Base-by-base conservation (phyloP, 345 rosid species). In the Eucalyptus pumila region DNA sequence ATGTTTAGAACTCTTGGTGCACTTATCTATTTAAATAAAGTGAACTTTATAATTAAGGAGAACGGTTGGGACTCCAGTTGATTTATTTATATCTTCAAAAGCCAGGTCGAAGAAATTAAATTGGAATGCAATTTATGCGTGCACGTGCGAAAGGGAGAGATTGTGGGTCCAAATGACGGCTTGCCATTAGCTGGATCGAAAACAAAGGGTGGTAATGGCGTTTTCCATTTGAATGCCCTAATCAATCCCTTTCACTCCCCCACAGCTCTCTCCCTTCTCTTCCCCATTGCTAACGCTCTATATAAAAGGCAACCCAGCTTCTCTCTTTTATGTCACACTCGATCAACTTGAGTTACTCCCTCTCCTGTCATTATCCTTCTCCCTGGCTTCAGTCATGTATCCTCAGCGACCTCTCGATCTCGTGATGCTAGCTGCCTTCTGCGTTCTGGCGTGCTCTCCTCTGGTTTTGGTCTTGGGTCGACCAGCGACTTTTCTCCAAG, bases 101-200 rank as follows among this genome's bases (percentile, higher is more conserved):
- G 40, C 5, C 80, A 17, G 47, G 54, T 37, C 23, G 8, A 85
- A 76, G 80, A 42, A 42, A 88, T 58, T 32, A 52, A 26, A 87
- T 32, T 42, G 32, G 60, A 48, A 14, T 21, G 10, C 45, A 40
- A 49, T 69, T 85, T 49, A 56, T 44, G 42, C 21, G 32, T n/a
- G 60, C 60, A 48, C 40, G 48, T 14, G 12, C 15, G 50, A 16
- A 50, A 12, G 72, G 15, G n/a, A 87, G 62, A 9, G 85, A 87
- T 23, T 62, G 94, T 92, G 87, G 95, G 96, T 87, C 95, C 98
- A 87, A 90, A 80, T 60, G 94, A 96, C 94, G 90, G 97, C 95
- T 94, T 86, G 93, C 92, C 86, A 90, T 94, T 96, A 96, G 99
- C 98, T 96, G 98, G 92, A 93, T 67, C 86, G 96, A 96, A 96